phyloP scores from a whole-genome alignment of 441 rosid genomes.

The Croton setiger region DNA sequence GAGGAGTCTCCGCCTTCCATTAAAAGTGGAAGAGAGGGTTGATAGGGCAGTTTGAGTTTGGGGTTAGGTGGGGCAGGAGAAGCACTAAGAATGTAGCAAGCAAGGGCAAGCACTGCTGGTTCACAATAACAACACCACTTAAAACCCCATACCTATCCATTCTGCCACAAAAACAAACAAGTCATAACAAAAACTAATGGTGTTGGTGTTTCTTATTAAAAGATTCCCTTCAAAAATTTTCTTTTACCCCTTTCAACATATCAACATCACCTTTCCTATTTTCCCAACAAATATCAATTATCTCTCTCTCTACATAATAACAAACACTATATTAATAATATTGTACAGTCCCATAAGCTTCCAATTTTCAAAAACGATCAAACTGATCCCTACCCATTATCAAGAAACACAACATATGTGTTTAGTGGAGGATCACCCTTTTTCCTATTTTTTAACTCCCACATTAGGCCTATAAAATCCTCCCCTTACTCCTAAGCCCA shows the following conservation, averaged over 20 bases:
- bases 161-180: slow-evolving; percentile 19
- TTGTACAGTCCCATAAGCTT: slow-evolving; percentile 25
- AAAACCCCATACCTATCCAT: slow-evolving; percentile 16
- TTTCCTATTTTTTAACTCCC: slow-evolving; percentile 14
- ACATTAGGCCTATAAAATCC: slow-evolving; percentile 38
- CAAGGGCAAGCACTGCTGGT: slow-evolving; percentile 15
- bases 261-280: slow-evolving; percentile 29
- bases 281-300: background rate
- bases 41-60: too few relatives aligned
- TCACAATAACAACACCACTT: slow-evolving; percentile 17
- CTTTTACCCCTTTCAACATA: slow-evolving; percentile 14
- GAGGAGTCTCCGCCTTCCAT: too few relatives aligned
- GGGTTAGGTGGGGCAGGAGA: slow-evolving; percentile 31
- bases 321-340: background rate
- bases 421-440: slow-evolving; percentile 33
- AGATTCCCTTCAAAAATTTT: slow-evolving; percentile 12
- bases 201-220: slow-evolving; percentile 25
- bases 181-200: slow-evolving; percentile 12
- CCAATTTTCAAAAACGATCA: slow-evolving; percentile 22
- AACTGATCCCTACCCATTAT: slow-evolving; percentile 27
- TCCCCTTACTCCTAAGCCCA: slow-evolving; percentile 2
- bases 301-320: background rate
- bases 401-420: too few relatives aligned
- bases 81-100: slow-evolving; percentile 26
- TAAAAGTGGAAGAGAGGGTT: too few relatives aligned